Evolutionary conservation across 345 rosid genomes (phyloP), one percentile per base, ranked within the genome.

Genomic region (Corchorus capsularis): DNA sequence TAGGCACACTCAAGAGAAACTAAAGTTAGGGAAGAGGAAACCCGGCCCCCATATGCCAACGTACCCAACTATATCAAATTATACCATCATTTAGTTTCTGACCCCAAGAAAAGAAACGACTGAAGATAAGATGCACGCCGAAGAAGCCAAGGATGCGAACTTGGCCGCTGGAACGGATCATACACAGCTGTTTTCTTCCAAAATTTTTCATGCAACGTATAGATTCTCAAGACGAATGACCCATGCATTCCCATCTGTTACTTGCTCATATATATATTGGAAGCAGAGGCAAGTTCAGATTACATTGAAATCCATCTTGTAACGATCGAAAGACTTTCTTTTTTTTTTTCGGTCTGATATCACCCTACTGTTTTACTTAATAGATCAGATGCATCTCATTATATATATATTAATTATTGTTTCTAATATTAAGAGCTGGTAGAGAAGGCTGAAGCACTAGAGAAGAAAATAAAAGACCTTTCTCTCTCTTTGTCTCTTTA

Each of bases 201-300:
- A 71, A 75, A 63, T 0, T n/a, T 17, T 75, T 11, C 82, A 80
- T 80, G 82, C 82, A 75, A 75, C 64, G 69, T 79, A 67, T 66
- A 65, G 60, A 60, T 53, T 63, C 73, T 13, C 72, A 15, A 55
- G 50, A 22, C 17, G 11, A 60, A 20, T 5, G 19, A 67, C 14
- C 50, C 82, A 27, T 27, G 62, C 72, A 32, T 37, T 22, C 71
- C 9, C 71, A 43, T 12, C 35, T 6, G 32, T 64, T 14, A 64
- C n/a, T 27, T 22, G 39, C 17, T 60, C 39, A 12, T 8, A 39
- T 39, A 12, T 8, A 39, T 39, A 39, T 39, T 16, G 68, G 68
- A 37, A 37, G 68, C 47, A 37, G 68, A 63, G 22, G 68, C 47
- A 63, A 63, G 46, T 63, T 63, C 68, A 16, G 68, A 63, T 63